Percentiles rank a stretch among this genome's conserved stretches.
Evolutionary conservation across 257 asterid genomes (phyloP).

Genomic region (Prunella vulgaris): DNA sequence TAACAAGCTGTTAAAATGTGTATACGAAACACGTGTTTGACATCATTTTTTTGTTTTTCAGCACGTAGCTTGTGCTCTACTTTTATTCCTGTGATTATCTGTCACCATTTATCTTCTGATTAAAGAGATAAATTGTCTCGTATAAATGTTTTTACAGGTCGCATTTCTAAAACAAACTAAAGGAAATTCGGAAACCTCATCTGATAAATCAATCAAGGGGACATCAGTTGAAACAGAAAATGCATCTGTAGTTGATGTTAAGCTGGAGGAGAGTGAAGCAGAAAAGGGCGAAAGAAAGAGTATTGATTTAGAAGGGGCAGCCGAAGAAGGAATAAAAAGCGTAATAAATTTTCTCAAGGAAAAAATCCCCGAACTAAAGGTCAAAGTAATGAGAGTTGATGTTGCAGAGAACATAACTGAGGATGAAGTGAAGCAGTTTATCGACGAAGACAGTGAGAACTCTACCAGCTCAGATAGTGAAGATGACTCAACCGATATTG

Average conservation of each 20-base stretch:
- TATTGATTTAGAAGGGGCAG: slow-evolving; percentile 71
- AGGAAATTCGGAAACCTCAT: slow-evolving; percentile 43
- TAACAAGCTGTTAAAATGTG: neutral
- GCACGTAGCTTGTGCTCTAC: neutral
- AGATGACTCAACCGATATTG: slow-evolving; percentile 50
- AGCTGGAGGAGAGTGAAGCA: slow-evolving; percentile 53
- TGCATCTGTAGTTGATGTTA: slow-evolving; percentile 57
- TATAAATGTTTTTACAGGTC: slow-evolving; percentile 46
- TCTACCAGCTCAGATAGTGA: slow-evolving; percentile 38
- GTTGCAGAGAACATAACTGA: slow-evolving; percentile 50
- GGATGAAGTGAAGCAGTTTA: slow-evolving; percentile 56
- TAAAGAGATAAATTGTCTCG: slow-evolving; percentile 12
- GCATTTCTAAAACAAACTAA: slow-evolving; percentile 66
- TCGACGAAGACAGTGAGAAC: slow-evolving; percentile 58
- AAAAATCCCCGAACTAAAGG: slow-evolving; percentile 81
- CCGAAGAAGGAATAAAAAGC: slow-evolving; percentile 83
- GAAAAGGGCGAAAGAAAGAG: slow-evolving; percentile 60
- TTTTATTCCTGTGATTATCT: neutral
- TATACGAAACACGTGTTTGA: neutral
- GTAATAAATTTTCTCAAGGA: slow-evolving; percentile 86
- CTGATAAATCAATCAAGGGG: slow-evolving; percentile 49
- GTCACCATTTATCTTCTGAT: slow-evolving; percentile 7
- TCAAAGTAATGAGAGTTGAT: slow-evolving; percentile 66
- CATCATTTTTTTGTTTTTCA: neutral
- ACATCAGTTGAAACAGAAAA: slow-evolving; percentile 52